Evolutionary conservation across 2,329 filamentous ascomycete species (phyloP).

Genomic region (Aspergillus fumigatus): DNA sequence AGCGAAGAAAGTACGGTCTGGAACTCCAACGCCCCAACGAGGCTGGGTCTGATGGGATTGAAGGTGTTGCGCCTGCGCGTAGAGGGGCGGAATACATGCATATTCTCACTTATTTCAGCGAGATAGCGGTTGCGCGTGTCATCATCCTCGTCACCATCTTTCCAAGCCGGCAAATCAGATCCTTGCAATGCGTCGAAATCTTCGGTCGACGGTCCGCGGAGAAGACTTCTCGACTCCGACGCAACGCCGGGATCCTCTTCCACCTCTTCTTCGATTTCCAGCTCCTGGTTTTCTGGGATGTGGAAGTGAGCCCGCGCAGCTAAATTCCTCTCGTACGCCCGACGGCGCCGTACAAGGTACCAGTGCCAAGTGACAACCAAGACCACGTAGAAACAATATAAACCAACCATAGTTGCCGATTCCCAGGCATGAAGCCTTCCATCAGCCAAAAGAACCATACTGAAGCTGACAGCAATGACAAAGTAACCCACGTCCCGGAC

Average conservation of each 20-base stretch:
- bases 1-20: slow-evolving; percentile 84
- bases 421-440: slow-evolving; percentile 84
- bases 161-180: slow-evolving; percentile 44
- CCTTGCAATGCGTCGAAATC: slow-evolving; percentile 62
- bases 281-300: slow-evolving; percentile 54
- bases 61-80: slow-evolving; percentile 67
- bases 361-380: slow-evolving; percentile 92
- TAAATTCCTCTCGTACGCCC: slow-evolving; percentile 60
- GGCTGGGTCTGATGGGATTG: slow-evolving; percentile 83
- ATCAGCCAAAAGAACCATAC: slow-evolving; percentile 81
- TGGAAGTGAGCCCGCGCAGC: slow-evolving; percentile 72
- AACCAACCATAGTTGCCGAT: slow-evolving; percentile 81
- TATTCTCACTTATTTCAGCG: slow-evolving; percentile 85
- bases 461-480: slow-evolving; percentile 78
- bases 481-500: slow-evolving; percentile 91
- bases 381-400: slow-evolving; percentile 84
- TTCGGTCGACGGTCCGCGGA: slow-evolving; percentile 49
- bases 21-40: slow-evolving; percentile 92
- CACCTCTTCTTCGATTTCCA: slow-evolving; percentile 52
- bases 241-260: slow-evolving; percentile 49
- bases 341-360: slow-evolving; percentile 63
- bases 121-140: slow-evolving; percentile 56
- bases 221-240: slow-evolving; percentile 41
- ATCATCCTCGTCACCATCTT: slow-evolving; percentile 53
- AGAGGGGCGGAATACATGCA: slow-evolving; percentile 75